Conservation (phyloP, 1,284 basidiomycete genomes). For the Moniliophthora roreri region DNA sequence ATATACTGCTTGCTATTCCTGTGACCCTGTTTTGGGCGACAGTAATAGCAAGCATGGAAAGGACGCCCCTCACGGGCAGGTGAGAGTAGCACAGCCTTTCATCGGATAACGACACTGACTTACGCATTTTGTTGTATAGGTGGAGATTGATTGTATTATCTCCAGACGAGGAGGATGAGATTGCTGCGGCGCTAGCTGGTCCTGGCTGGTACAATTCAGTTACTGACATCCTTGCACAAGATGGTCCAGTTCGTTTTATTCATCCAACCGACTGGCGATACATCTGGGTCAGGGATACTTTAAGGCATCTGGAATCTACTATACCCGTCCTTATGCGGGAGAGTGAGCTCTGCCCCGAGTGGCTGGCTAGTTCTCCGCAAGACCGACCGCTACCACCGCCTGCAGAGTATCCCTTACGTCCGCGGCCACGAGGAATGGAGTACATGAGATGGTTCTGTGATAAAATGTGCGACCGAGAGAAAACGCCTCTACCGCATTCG, state of each 20-base stretch:
- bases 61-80: slow-evolving; percentile 84
- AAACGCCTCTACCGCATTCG: slow-evolving; percentile 47
- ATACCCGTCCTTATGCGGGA: slow-evolving; percentile 68
- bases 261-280: slow-evolving; percentile 82
- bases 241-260: slow-evolving; percentile 63
- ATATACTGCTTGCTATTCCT: slow-evolving; percentile 67
- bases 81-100: slow-evolving; percentile 31
- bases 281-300: slow-evolving; percentile 74
- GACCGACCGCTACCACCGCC: slow-evolving; percentile 70
- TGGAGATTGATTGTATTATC: slow-evolving; percentile 87
- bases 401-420: slow-evolving; percentile 65
- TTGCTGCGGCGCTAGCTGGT: slow-evolving; percentile 75
- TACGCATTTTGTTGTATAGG: slow-evolving; percentile 40
- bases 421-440: slow-evolving; percentile 70
- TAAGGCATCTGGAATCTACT: slow-evolving; percentile 70
- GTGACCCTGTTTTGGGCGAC: slow-evolving; percentile 70
- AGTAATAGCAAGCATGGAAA: slow-evolving; percentile 76
- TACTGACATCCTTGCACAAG: slow-evolving; percentile 70
- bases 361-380: slow-evolving; percentile 44
- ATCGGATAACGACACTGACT: slow-evolving; percentile 6
- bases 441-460: slow-evolving; percentile 57
- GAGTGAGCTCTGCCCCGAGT: slow-evolving; percentile 49
- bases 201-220: slow-evolving; percentile 85
- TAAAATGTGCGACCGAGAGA: slow-evolving; percentile 40
- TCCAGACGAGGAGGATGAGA: slow-evolving; percentile 87